Evolutionary conservation across 257 asterid species (phyloP).

Genomic region (Gardenia jasminoides): DNA sequence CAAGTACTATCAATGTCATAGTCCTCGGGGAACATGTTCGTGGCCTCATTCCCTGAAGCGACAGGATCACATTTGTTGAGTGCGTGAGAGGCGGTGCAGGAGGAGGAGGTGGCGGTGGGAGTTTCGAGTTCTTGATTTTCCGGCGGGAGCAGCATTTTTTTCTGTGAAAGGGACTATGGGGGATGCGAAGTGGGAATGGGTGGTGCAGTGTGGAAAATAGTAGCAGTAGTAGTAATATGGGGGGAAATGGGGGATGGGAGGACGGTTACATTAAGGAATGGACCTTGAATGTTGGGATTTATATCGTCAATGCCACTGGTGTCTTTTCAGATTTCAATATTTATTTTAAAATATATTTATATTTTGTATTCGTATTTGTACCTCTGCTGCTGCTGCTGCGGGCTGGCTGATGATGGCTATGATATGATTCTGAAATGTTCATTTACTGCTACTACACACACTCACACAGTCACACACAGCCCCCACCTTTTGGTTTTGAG

Average conservation of each 20-base stretch:
- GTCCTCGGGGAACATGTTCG: slow-evolving; percentile 38
- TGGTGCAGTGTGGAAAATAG: slow-evolving; percentile 19
- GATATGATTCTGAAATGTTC: not conserved
- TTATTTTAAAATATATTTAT: too few species aligned
- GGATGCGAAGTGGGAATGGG: not conserved
- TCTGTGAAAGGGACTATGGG: slow-evolving; percentile 17
- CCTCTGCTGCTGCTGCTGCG: too few species aligned
- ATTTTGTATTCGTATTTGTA: too few species aligned
- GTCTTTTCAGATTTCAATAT: slow-evolving; percentile 15
- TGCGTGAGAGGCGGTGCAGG: not conserved
- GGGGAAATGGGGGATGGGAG: not conserved
- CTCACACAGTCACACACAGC: too few species aligned
- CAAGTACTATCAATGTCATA: slow-evolving; percentile 59
- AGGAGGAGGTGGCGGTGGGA: slow-evolving; percentile 29
- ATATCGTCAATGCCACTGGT: slow-evolving; percentile 39
- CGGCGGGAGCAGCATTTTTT: slow-evolving; percentile 40
- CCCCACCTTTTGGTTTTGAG: not conserved
- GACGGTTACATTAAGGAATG: not conserved
- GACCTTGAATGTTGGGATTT: slow-evolving; percentile 21
- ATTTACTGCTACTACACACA: not conserved
- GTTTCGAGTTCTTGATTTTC: slow-evolving; percentile 22
- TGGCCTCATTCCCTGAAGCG: slow-evolving; percentile 16
- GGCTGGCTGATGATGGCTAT: too few species aligned
- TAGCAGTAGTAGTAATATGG: slow-evolving; percentile 25
- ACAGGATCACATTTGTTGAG: not conserved